phyloP scores from a whole-genome alignment of 305 asterid genomes.

The Plantago coronopus region DNA sequence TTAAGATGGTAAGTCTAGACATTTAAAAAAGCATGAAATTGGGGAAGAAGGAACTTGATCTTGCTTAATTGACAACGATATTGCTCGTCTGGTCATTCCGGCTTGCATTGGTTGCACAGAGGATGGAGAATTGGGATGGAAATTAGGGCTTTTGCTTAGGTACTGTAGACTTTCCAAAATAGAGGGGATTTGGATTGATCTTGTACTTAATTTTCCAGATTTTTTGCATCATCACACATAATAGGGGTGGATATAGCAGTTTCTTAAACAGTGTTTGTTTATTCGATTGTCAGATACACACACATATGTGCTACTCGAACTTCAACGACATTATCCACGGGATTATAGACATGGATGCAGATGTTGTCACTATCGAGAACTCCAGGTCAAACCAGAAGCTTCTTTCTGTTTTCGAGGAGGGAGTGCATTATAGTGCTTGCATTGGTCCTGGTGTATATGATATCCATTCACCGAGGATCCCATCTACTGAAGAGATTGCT shows the following conservation, averaged over 20 bases:
- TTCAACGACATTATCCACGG: conserved; percentile 54
- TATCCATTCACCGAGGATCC: conserved; percentile 60
- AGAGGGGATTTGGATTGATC: too few species aligned
- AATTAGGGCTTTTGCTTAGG: too few species aligned
- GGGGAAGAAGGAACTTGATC: too few species aligned
- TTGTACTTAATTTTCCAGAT: too few species aligned
- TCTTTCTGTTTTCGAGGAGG: conserved; percentile 47
- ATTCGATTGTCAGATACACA: conserved; percentile 41
- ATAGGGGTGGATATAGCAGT: neutral
- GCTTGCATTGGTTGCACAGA: too few species aligned
- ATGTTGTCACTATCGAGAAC: conserved; percentile 59
- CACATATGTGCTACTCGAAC: conserved; percentile 65
- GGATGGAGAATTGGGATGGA: too few species aligned
- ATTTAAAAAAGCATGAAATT: too few species aligned
- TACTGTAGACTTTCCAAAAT: too few species aligned
- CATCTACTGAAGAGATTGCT: conserved; percentile 42
- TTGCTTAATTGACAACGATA: too few species aligned
- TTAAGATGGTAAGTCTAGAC: too few species aligned
- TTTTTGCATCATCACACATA: too few species aligned
- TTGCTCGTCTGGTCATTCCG: too few species aligned
- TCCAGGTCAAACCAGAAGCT: conserved; percentile 59
- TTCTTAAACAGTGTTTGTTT: neutral
- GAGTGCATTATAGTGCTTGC: conserved; percentile 48
- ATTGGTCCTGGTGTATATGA: conserved; percentile 63
- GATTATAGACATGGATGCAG: conserved; percentile 57